phyloP scores from a whole-genome alignment of 2,329 filamentous ascomycete species.

The Lasiodiplodia sp. region DNA sequence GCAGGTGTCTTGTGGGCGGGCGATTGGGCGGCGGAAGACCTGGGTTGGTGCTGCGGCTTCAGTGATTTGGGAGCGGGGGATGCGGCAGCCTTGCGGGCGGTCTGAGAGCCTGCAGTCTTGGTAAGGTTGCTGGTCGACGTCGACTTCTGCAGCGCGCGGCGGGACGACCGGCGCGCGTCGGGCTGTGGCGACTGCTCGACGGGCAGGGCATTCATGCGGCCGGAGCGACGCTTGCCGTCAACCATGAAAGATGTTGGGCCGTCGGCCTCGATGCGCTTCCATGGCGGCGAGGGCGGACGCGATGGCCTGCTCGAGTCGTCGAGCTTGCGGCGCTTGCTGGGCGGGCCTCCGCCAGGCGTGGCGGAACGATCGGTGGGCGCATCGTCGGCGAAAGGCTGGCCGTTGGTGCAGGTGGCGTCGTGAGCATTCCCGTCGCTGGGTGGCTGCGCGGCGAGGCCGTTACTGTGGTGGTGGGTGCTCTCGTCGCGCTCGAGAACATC shows the following conservation, averaged over 20 bases:
- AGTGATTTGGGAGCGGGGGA: background rate
- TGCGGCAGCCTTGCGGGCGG: constrained; percentile 18
- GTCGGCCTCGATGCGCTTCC: constrained; percentile 85
- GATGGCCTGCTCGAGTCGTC: constrained; percentile 47
- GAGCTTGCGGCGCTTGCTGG: constrained; percentile 69
- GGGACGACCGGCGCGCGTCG: constrained; percentile 43
- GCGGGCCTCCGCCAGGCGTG: constrained; percentile 36
- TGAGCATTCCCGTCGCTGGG: constrained; percentile 4
- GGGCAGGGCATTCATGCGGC: constrained; percentile 62
- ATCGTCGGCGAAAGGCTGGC: constrained; percentile 17
- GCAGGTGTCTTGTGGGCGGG: constrained; percentile 10
- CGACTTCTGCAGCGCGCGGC: constrained; percentile 26
- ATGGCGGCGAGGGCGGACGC: constrained; percentile 79
- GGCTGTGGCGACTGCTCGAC: constrained; percentile 56
- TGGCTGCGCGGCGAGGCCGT: constrained; percentile 28
- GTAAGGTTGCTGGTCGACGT: constrained; percentile 17
- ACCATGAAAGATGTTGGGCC: constrained; percentile 85
- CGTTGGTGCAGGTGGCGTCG: constrained; percentile 12
- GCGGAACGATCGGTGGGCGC: constrained; percentile 11
- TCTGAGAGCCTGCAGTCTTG: constrained; percentile 18
- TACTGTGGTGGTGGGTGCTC: constrained; percentile 39
- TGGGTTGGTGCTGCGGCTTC: constrained; percentile 17
- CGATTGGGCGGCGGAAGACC: constrained; percentile 20
- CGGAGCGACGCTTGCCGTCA: constrained; percentile 68
- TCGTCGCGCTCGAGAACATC: constrained; percentile 38